phyloP scores from a whole-genome alignment of 257 asterid species.

The Ilex asprella region DNA sequence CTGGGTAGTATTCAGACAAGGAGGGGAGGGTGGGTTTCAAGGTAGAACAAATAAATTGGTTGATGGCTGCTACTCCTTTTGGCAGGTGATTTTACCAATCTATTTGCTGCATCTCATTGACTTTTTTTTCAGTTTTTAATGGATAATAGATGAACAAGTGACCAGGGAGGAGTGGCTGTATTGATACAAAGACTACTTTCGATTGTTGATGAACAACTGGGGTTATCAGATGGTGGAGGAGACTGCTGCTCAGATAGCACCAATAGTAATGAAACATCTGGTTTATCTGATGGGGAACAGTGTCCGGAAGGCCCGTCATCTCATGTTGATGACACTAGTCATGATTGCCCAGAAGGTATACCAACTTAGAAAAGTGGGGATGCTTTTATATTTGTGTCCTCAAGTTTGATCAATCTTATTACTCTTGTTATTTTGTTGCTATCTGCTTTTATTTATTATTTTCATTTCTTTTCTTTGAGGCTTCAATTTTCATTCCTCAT shows the following conservation, averaged over 20 bases:
- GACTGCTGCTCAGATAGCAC: constrained; percentile 31
- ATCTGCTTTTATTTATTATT: too few relatives aligned
- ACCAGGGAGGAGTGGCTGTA: constrained; percentile 84
- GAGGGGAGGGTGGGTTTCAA: constrained; percentile 94
- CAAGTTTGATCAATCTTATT: neutral
- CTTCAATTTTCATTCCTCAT: neutral
- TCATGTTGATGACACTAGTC: constrained; percentile 23
- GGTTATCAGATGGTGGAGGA: constrained; percentile 29
- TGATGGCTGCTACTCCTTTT: constrained; percentile 97
- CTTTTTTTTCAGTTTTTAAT: neutral
- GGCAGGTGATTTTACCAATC: constrained; percentile 61
- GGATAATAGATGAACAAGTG: neutral
- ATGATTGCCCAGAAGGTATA: constrained; percentile 41
- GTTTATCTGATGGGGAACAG: constrained; percentile 36
- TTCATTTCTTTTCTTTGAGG: too few relatives aligned
- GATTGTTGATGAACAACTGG: constrained; percentile 45
- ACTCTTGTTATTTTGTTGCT: neutral
- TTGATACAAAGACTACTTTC: constrained; percentile 58
- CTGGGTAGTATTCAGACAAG: constrained; percentile 95
- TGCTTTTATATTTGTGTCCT: too few relatives aligned
- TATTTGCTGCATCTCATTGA: neutral
- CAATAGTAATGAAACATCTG: constrained; percentile 39
- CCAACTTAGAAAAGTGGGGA: constrained; percentile 1
- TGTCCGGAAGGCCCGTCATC: constrained; percentile 30
- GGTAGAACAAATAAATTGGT: constrained; percentile 97